phyloP scores from a whole-genome alignment of 495 filamentous ascomycete species.

The Hyaloscypha finlandica region DNA sequence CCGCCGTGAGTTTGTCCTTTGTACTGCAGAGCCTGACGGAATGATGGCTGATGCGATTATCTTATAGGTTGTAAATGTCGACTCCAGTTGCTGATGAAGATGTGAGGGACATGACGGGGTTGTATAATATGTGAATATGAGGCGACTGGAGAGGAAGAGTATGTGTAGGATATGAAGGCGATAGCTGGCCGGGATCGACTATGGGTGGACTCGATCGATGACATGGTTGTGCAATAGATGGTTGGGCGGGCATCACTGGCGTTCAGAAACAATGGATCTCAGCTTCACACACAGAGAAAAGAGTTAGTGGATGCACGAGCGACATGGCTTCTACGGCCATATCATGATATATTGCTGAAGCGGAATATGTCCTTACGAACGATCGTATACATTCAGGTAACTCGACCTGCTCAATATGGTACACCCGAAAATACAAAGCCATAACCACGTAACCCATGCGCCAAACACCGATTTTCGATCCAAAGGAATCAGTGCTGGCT shows the following conservation, averaged over 20 bases:
- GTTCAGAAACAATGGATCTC: conserved; percentile 29
- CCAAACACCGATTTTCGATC: background rate
- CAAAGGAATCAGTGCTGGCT: conserved; percentile 73
- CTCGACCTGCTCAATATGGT: conserved; percentile 19
- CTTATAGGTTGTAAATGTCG: conserved; percentile 13
- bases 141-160: background rate
- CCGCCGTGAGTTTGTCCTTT: conserved; percentile 59
- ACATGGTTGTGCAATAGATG: conserved; percentile 17
- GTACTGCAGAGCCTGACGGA: conserved; percentile 26
- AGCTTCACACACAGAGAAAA: conserved; percentile 15
- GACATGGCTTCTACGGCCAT: background rate
- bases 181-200: background rate
- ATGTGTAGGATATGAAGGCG: conserved; percentile 1
- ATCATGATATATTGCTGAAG: background rate
- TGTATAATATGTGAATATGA: conserved; percentile 2
- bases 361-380: conserved; percentile 14
- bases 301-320: background rate
- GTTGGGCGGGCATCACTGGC: conserved; percentile 23
- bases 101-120: background rate
- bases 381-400: conserved; percentile 22
- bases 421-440: conserved; percentile 7
- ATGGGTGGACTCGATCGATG: background rate
- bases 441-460: background rate
- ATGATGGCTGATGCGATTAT: conserved; percentile 13
- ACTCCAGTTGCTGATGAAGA: background rate